Conservation (phyloP, 1,284 basidiomycete genomes). For the Melampsora larici-populina region DNA sequence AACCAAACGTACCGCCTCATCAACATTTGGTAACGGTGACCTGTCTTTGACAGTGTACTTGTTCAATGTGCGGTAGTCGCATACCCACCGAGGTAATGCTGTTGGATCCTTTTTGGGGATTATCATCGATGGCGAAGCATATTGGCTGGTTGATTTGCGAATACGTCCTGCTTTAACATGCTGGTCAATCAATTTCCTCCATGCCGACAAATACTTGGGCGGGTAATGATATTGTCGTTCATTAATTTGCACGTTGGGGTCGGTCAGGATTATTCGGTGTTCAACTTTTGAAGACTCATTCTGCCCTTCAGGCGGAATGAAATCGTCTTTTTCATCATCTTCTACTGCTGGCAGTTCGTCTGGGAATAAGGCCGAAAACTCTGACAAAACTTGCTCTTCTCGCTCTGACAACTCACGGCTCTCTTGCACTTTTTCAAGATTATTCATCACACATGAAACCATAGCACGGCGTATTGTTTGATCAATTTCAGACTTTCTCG, state of each 20-base stretch:
- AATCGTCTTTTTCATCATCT: neutral
- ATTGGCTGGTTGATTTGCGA: conserved; percentile 38
- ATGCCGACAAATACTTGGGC: conserved; percentile 16
- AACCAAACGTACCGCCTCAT: neutral
- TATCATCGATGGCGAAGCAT: neutral
- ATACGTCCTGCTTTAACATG: conserved; percentile 37
- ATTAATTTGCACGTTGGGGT: conserved; percentile 25
- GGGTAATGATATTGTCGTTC: conserved; percentile 32
- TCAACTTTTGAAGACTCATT: neutral
- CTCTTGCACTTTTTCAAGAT: too few species aligned
- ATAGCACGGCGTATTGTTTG: too few species aligned
- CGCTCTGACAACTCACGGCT: neutral
- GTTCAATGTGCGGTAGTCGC: too few species aligned
- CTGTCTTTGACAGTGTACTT: conserved; percentile 37
- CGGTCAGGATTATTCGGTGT: conserved; percentile 1
- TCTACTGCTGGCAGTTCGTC: neutral
- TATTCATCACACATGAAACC: too few species aligned
- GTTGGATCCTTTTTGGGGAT: conserved; percentile 44
- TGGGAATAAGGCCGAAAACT: neutral
- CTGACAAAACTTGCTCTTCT: neutral
- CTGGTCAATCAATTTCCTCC: conserved; percentile 39
- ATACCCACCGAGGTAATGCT: conserved; percentile 1
- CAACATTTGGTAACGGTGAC: conserved; percentile 31
- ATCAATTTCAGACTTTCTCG: too few species aligned
- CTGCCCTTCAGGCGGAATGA: too few species aligned